Conservation (phyloP, 441 rosid species). For the Populus hybrid region DNA sequence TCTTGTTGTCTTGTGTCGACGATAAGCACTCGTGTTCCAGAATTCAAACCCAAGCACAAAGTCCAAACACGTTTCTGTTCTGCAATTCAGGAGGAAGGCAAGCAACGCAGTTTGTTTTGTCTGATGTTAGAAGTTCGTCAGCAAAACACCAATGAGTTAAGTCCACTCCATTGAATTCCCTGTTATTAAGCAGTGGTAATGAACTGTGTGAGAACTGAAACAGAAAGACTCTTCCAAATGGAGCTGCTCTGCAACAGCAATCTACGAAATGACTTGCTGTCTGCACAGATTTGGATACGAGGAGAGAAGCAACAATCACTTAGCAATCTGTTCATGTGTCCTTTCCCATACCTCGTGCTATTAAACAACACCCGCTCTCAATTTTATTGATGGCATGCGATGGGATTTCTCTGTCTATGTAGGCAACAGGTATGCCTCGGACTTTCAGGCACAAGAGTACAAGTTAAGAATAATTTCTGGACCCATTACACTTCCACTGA, state of each 20-base stretch:
- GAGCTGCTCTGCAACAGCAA: not conserved
- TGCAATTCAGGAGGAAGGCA: not conserved
- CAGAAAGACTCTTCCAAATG: not conserved
- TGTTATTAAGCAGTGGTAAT: not conserved
- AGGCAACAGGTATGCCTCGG: slow-evolving; percentile 61
- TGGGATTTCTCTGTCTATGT: slow-evolving; percentile 71
- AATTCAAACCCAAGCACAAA: too few species aligned
- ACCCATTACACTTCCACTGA: slow-evolving; percentile 29
- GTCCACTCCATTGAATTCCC: too few species aligned
- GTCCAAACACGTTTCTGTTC: too few species aligned
- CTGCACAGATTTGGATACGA: not conserved
- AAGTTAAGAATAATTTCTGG: slow-evolving; percentile 54
- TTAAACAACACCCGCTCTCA: not conserved
- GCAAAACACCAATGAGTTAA: too few species aligned
- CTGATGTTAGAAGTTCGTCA: not conserved
- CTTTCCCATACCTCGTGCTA: not conserved
- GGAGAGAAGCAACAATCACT: slow-evolving; percentile 3
- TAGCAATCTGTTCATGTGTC: not conserved
- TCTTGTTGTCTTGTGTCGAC: too few species aligned
- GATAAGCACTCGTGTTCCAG: too few species aligned
- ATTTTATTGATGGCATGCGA: slow-evolving; percentile 26
- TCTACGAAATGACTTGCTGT: not conserved
- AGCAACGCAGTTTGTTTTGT: not conserved
- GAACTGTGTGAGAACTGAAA: not conserved
- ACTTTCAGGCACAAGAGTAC: slow-evolving; percentile 46